Evolutionary conservation across 441 rosid genomes (phyloP).

Genomic region (Gossypium davidsonii): DNA sequence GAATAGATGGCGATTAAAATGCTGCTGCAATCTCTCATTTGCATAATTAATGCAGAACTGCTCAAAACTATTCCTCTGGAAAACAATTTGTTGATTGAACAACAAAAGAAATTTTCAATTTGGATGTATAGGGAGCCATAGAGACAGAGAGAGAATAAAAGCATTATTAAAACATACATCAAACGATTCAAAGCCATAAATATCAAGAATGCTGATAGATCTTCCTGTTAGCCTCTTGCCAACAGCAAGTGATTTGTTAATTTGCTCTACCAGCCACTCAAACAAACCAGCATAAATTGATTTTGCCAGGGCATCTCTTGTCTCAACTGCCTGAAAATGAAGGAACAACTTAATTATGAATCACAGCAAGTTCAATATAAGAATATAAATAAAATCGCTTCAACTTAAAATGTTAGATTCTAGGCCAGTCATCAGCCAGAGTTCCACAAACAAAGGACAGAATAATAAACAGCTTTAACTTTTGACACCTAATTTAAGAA

Average conservation of each 20-base stretch:
- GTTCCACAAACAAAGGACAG: background rate
- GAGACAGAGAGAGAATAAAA: slow-evolving; percentile 10
- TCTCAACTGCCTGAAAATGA: slow-evolving; percentile 72
- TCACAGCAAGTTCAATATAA: background rate
- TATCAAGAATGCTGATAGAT: slow-evolving; percentile 98
- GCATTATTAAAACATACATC: slow-evolving; percentile 47
- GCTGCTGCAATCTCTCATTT: slow-evolving; percentile 98
- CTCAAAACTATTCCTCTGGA: slow-evolving; percentile 96
- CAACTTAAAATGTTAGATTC: background rate
- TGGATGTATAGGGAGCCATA: background rate
- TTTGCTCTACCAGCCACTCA: slow-evolving; percentile 97
- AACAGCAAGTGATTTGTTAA: slow-evolving; percentile 92
- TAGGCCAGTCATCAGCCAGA: slow-evolving; percentile 4
- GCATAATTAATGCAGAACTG: slow-evolving; percentile 99
- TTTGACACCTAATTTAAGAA: background rate
- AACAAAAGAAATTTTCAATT: slow-evolving; percentile 14
- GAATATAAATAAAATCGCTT: background rate
- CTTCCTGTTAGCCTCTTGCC: slow-evolving; percentile 94
- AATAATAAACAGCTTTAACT: background rate
- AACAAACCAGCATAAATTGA: slow-evolving; percentile 86
- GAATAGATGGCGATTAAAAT: slow-evolving; percentile 94
- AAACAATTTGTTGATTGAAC: slow-evolving; percentile 16
- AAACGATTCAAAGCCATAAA: slow-evolving; percentile 98
- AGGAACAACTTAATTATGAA: background rate
- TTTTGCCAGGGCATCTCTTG: slow-evolving; percentile 97